phyloP scores from a whole-genome alignment of 495 filamentous ascomycete genomes.

The Rostrohypoxylon terebratum region DNA sequence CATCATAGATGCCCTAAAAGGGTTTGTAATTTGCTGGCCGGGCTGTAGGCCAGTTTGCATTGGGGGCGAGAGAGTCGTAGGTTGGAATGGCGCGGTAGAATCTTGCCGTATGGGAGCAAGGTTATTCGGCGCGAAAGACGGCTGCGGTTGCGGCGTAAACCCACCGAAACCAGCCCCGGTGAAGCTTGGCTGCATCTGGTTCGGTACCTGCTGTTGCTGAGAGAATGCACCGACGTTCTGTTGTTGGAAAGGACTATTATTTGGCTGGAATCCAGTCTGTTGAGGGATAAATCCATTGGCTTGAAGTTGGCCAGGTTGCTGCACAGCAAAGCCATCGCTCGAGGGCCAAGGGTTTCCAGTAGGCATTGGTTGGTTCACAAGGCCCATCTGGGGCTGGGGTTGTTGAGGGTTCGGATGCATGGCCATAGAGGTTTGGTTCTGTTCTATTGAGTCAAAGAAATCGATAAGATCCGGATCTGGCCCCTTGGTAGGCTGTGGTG shows the following conservation, averaged over 20 bases:
- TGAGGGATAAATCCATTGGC: constrained; percentile 64
- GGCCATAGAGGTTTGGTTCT: constrained; percentile 82
- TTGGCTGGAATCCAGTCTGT: constrained; percentile 61
- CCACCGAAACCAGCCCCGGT: constrained; percentile 91
- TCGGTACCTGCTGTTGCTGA: constrained; percentile 62
- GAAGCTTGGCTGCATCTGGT: constrained; percentile 62
- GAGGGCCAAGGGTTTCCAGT: constrained; percentile 59
- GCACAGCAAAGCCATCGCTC: constrained; percentile 51
- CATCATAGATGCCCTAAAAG: constrained; percentile 89
- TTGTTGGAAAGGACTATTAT: constrained; percentile 60
- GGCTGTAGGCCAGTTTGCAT: constrained; percentile 59
- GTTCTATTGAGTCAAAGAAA: constrained; percentile 97
- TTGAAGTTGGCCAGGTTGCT: constrained; percentile 58
- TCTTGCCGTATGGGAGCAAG: constrained; percentile 75
- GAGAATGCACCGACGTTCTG: constrained; percentile 60
- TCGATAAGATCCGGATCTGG: constrained; percentile 91
- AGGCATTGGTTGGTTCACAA: constrained; percentile 50
- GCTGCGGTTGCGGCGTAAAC: constrained; percentile 79
- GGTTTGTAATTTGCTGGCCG: constrained; percentile 77
- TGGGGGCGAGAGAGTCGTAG: constrained; percentile 48
- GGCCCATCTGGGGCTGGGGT: constrained; percentile 30
- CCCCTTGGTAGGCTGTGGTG: constrained; percentile 62
- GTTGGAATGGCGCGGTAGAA: constrained; percentile 64
- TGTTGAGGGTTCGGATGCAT: constrained; percentile 49
- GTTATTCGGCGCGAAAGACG: constrained; percentile 63